A percentile compares a stretch with the other conserved stretches of the same genome.
phyloP scores from a whole-genome alignment of 1,284 basidiomycete species.

The Cerrena zonata region DNA sequence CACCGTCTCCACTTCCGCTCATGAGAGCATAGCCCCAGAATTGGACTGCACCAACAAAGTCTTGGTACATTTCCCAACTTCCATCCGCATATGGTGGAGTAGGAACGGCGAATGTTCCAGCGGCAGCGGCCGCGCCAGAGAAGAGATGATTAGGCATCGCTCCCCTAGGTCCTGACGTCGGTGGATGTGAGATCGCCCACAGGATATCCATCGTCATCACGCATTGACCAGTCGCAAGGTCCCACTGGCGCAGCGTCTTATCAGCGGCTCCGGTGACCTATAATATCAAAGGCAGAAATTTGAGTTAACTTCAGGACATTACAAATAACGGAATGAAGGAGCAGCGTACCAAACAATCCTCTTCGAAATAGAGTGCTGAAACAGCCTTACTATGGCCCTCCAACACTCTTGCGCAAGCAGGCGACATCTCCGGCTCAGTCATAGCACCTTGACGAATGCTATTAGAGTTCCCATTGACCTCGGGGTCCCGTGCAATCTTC shows the following conservation, averaged over 20 bases:
- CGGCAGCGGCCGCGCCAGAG: slow-evolving; percentile 49
- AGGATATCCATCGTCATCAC: slow-evolving; percentile 99
- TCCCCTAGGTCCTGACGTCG: slow-evolving; percentile 40
- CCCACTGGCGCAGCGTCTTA: slow-evolving; percentile 98
- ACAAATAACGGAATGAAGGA: slow-evolving; percentile 1
- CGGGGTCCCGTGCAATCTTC: slow-evolving; percentile 19
- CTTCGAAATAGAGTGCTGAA: slow-evolving; percentile 92
- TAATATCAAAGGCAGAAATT: too few species aligned
- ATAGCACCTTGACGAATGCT: slow-evolving; percentile 20
- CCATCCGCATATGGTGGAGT: slow-evolving; percentile 87
- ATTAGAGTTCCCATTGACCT: slow-evolving; percentile 31
- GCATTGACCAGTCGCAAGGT: slow-evolving; percentile 93
- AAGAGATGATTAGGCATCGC: slow-evolving; percentile 44
- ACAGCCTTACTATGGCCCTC: slow-evolving; percentile 92
- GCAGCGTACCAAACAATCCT: slow-evolving; percentile 73
- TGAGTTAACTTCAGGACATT: background rate
- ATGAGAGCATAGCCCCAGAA: slow-evolving; percentile 99
- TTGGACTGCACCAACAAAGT: slow-evolving; percentile 95
- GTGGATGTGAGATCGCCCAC: slow-evolving; percentile 95
- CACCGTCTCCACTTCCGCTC: slow-evolving; percentile 94
- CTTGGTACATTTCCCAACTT: slow-evolving; percentile 91
- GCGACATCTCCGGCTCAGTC: slow-evolving; percentile 25
- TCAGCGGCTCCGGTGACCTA: slow-evolving; percentile 96
- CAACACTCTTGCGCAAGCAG: slow-evolving; percentile 68
- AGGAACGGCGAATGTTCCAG: slow-evolving; percentile 72